Evolutionary conservation across 2,329 filamentous ascomycete species (phyloP), one percentile per base, ranked within the genome.

Genomic region (Stachybotrys chartarum): DNA sequence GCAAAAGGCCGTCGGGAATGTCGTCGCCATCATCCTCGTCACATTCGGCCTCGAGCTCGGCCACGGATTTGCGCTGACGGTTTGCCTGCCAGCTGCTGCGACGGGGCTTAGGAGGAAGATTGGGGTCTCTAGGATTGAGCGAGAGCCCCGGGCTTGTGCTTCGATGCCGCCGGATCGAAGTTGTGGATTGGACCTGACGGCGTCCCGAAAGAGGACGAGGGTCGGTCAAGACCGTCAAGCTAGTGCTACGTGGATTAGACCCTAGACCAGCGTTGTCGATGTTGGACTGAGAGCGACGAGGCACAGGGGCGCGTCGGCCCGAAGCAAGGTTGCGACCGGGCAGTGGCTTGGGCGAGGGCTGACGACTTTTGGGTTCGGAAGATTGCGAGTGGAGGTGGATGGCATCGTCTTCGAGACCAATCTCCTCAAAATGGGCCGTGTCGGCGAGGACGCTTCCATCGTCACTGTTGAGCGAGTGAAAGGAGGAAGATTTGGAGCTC

Each of bases 401-500:
- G 61, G 64, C 56, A 64, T 70, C 78, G 58, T 91, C 86, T 63
- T 91, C 87, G 32, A 97, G 83, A 12, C 88, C 90, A 68, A 97
- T 96, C 61, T 97, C 93, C 70, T 97, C 93, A 65, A 97, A 97
- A 69, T 97, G 86, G 60, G 84, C 85, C 56, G 87, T 82, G 66
- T 96, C 90, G 53, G 84, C 80, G 50, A 89, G 75, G 52, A 85
- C 80, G 61, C 80, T 83, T 65, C 86, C 84, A 63, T 90, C 88
- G 64, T 91, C 87, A 64, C 86, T 87, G 58, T 83, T 85, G 55
- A 88, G 86, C 44, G 91, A 96, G 63, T 87, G 87, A 65, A 93
- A 88, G 52, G 91, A 96, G 6, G 90, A 95, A 31, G 91, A 91
- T 72, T 94, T 95, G 61, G 90, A 96, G 59, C 90, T 94, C 72